Base-by-base conservation (phyloP, 768 basidiomycete genomes). In the Bullera alba region DNA sequence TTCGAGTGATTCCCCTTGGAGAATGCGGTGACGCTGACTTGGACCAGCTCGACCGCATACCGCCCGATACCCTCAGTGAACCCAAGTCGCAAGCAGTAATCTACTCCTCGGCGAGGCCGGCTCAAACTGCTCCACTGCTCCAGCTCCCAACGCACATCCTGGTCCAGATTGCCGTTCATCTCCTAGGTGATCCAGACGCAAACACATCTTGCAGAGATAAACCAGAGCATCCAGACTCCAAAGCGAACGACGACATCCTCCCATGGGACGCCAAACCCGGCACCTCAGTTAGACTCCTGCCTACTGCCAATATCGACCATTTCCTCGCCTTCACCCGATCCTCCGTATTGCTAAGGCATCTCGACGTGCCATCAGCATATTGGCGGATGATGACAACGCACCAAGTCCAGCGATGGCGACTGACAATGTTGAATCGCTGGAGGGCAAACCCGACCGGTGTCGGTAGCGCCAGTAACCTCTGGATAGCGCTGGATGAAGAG, bases 401-500 rank as follows among this genome's bases (percentile, higher is more conserved):
- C 25, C 34, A 42, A n/a, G 50, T 56, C 3, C 14, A 35, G n/a
- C 38, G 35, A 22, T 59, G 30, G 15, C 42, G 17, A 17, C n/a
- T 36, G 19, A 30, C 39, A 7, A 25, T 56, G 8, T 22, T 57
- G 15, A 38, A 27, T 21, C 27, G 57, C 17, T 63, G 54, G 57
- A 26, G 44, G 17, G 54, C 50, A 2, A 54, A 54, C 50, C 61
- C 61, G 4, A 42, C 26, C 15, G 54, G 50, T 7, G 55, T 56
- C 3, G 53, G 53, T 14, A 50, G 39, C 3, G 47, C 50, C 1
- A 17, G 29, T 2, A 14, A 32, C 12, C 29, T 58, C 4, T 47
- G 25, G 36, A 22, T 39, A 17, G 44, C 46, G 1, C 36, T 59
- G 21, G 57, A 54, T 15, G 42, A 57, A 19, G 42, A 46, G 6